Conservation (phyloP, 139 green algal genomes). For the Chlamydomonas eustigma region DNA sequence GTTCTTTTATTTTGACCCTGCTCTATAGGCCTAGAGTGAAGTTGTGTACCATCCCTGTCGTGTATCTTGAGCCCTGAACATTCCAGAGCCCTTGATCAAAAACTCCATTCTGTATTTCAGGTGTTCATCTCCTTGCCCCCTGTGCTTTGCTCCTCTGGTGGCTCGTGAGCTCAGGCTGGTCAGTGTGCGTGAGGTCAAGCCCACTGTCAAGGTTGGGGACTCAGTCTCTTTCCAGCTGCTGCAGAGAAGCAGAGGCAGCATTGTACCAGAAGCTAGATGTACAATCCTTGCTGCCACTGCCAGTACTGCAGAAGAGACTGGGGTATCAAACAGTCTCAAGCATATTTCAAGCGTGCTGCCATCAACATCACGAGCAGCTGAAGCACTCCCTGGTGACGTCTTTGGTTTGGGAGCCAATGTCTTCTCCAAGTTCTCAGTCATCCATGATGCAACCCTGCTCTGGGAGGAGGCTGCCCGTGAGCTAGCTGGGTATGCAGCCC, state of each 20-base stretch:
- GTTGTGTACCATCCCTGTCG: no score
- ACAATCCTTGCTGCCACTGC: neutral
- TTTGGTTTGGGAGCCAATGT: slow-evolving; percentile 29
- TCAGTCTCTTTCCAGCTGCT: slow-evolving; percentile 20
- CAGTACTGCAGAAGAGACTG: neutral
- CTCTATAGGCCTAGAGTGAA: no score
- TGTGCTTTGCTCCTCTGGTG: slow-evolving; percentile 64
- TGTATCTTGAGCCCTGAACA: no score
- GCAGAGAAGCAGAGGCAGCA: neutral
- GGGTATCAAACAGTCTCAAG: neutral
- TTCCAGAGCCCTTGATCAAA: no score
- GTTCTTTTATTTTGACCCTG: no score
- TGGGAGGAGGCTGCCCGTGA: slow-evolving; percentile 47
- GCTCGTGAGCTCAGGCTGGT: slow-evolving; percentile 71
- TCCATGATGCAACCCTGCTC: slow-evolving; percentile 36
- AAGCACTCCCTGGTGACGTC: neutral
- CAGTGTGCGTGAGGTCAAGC: slow-evolving; percentile 21
- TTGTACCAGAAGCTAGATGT: slow-evolving; percentile 9
- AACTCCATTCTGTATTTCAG: no score
- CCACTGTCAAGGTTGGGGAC: neutral
- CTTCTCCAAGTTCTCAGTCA: slow-evolving; percentile 73
- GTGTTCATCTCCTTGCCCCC: slow-evolving; percentile 53
- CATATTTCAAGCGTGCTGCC: no score
- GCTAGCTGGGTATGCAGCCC: slow-evolving; percentile 50
- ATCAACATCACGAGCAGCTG: no score